Percentiles rank a stretch among this genome's conserved stretches.
phyloP scores from a whole-genome alignment of 805 yeast genomes.

The Priceomyces melissophilus region DNA sequence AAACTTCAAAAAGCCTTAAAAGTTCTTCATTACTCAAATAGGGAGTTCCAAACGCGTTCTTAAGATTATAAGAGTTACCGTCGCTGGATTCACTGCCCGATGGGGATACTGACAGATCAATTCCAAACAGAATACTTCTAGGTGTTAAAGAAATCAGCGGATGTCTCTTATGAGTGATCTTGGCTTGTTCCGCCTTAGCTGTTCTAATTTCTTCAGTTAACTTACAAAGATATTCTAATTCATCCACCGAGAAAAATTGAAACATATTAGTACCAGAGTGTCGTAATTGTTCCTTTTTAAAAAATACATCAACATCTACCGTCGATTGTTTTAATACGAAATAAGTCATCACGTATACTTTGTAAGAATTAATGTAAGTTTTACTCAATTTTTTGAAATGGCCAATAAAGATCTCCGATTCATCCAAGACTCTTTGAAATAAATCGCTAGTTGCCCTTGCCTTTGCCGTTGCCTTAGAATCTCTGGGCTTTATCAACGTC shows the following conservation, averaged over 20 bases:
- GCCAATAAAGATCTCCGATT: constrained; percentile 43
- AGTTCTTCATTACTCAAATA: constrained; percentile 29
- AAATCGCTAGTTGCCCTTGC: constrained; percentile 30
- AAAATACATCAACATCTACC: constrained; percentile 36
- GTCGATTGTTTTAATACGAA: constrained; percentile 40
- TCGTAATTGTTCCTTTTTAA: constrained; percentile 18
- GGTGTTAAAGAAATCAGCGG: not conserved
- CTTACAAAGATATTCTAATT: constrained; percentile 31
- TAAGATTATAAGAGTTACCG: not conserved
- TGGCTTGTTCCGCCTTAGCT: constrained; percentile 30
- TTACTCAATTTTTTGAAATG: constrained; percentile 36
- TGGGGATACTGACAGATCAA: constrained; percentile 1
- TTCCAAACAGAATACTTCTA: not conserved
- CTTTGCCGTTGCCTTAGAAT: constrained; percentile 17
- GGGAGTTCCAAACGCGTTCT: constrained; percentile 6
- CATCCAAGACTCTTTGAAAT: constrained; percentile 29
- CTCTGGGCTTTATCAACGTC: constrained; percentile 15
- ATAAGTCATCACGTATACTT: constrained; percentile 38
- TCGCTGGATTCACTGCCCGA: not conserved
- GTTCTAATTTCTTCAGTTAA: constrained; percentile 37
- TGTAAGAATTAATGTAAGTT: constrained; percentile 38
- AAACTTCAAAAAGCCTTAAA: constrained; percentile 31
- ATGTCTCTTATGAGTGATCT: not conserved
- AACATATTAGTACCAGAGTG: constrained; percentile 39
- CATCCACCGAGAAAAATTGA: constrained; percentile 33